These are phyloP conservation scores for Acanthamoeba lenticulata DNA, from an alignment of 208 protist species.

Conservation along the genomic window DNA sequence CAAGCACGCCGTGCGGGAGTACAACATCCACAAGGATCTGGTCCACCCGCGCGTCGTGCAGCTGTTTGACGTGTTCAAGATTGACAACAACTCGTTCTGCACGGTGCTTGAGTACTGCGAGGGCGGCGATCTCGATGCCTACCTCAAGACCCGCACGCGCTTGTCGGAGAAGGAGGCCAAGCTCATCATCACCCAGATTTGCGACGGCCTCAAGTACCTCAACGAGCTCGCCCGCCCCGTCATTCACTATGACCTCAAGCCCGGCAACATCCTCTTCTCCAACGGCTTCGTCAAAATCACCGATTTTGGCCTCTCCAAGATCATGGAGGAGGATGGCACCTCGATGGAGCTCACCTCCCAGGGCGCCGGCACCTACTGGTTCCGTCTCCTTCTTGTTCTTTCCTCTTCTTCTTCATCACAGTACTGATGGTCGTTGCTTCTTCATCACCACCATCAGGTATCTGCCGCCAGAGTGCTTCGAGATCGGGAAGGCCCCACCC, in stretches of 20 bases:
- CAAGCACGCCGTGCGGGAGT: constrained; percentile 93
- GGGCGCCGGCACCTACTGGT: constrained; percentile 96
- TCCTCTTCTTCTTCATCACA: background rate
- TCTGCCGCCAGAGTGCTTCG: constrained; percentile 95
- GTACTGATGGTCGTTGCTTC: background rate
- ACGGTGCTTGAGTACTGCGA: constrained; percentile 95
- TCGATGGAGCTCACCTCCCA: constrained; percentile 95
- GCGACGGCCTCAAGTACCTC: constrained; percentile 93
- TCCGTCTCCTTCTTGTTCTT: background rate
- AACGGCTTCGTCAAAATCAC: constrained; percentile 93
- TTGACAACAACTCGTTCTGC: constrained; percentile 89
- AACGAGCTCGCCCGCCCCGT: constrained; percentile 88
- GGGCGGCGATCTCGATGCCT: constrained; percentile 89
- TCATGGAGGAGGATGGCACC: constrained; percentile 86
- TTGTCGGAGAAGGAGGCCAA: constrained; percentile 92
- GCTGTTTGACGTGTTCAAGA: constrained; percentile 90
- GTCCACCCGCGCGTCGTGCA: constrained; percentile 89
- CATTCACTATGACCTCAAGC: constrained; percentile 95
- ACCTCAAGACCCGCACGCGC: constrained; percentile 89
- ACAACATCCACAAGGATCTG: constrained; percentile 91
- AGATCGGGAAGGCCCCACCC: constrained; percentile 80
- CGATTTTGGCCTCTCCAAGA: constrained; percentile 97
- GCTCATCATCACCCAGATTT: constrained; percentile 91
- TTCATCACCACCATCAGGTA: constrained; percentile 79
- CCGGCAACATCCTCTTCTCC: constrained; percentile 80